Conservation (phyloP, 169 alveolate genomes). For the Plasmodium malariae region DNA sequence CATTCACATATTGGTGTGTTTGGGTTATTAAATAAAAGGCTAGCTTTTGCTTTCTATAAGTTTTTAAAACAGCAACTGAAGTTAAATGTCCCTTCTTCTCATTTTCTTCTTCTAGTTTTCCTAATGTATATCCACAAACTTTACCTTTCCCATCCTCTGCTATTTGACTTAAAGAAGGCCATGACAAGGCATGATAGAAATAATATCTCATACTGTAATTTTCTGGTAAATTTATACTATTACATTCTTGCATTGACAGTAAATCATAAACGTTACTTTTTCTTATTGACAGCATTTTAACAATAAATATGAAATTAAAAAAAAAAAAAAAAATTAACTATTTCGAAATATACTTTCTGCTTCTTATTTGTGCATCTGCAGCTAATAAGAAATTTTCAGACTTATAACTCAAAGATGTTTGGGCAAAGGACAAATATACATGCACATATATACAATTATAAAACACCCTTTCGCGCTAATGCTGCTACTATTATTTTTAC, state of each 20-base stretch:
- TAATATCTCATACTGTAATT: slow-evolving; percentile 96
- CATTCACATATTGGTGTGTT: slow-evolving; percentile 77
- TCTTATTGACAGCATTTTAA: slow-evolving; percentile 81
- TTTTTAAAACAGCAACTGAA: slow-evolving; percentile 85
- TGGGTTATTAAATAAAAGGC: slow-evolving; percentile 81
- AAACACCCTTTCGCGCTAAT: too few species aligned
- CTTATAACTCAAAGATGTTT: too few species aligned
- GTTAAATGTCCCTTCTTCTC: slow-evolving; percentile 86
- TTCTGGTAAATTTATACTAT: slow-evolving; percentile 88
- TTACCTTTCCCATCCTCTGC: slow-evolving; percentile 79
- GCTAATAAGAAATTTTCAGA: too few species aligned
- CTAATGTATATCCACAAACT: slow-evolving; percentile 85
- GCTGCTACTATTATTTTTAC: too few species aligned
- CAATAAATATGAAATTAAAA: too few species aligned
- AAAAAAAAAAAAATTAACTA: slow-evolving; percentile 1
- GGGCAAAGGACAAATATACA: too few species aligned
- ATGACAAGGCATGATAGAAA: slow-evolving; percentile 94
- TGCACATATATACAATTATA: too few species aligned
- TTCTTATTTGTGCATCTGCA: not conserved
- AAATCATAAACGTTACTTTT: slow-evolving; percentile 84
- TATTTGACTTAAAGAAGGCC: slow-evolving; percentile 93
- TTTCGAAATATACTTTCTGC: not conserved
- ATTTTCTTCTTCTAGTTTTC: slow-evolving; percentile 86
- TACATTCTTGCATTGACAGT: slow-evolving; percentile 82
- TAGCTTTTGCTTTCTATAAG: slow-evolving; percentile 81